Base-by-base conservation (phyloP, 2,329 filamentous ascomycete genomes). In the Colletotrichum ledebouriae region DNA sequence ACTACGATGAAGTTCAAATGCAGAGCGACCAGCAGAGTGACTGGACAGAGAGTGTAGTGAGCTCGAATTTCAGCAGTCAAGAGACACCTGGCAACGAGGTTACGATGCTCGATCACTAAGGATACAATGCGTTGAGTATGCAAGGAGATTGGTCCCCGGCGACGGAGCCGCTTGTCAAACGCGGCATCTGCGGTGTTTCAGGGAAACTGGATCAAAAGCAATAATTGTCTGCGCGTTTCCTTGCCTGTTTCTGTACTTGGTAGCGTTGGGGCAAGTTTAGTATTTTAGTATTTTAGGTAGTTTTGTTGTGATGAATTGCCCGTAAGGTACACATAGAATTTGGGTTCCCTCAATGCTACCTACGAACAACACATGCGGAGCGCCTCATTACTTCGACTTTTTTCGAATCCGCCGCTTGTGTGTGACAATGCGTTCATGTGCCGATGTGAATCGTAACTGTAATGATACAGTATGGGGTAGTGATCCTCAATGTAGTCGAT, bases 31-130 rank as follows among this genome's bases (percentile, higher is more conserved):
- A 53, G 25, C 62, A 63, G 44, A 67, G 63, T 13, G 60, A 86
- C 64, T 86, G 82, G 81, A 84, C 83, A 3, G 83, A 82, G 72
- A 85, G 82, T 64, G 79, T 74, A 4, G 73, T 78, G 33, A 58
- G 63, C 42, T 59, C 64, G 39, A 73, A 33, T 3, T 39, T 70
- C 6, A 46, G 29, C 29, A 29, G 56, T 46, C 72, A 71, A 53
- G 70, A 75, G 10, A 71, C 72, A 34, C 65, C 58, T 6, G 71
- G 60, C 7, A 69, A 72, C 11, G 71, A 72, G 22, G 67, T 82
- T 50, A 75, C 80, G 42, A 74, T 81, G 39, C 76, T 78, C 59
- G 73, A 74, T 67, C 77, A 67, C 37, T 59, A 12, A 55, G 34
- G 33, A 5, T 17, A 50, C 34, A 34, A n/a, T 22, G 13, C 52